Base-by-base conservation (phyloP, 768 basidiomycete species). In the Glaciozyma antarctica region DNA sequence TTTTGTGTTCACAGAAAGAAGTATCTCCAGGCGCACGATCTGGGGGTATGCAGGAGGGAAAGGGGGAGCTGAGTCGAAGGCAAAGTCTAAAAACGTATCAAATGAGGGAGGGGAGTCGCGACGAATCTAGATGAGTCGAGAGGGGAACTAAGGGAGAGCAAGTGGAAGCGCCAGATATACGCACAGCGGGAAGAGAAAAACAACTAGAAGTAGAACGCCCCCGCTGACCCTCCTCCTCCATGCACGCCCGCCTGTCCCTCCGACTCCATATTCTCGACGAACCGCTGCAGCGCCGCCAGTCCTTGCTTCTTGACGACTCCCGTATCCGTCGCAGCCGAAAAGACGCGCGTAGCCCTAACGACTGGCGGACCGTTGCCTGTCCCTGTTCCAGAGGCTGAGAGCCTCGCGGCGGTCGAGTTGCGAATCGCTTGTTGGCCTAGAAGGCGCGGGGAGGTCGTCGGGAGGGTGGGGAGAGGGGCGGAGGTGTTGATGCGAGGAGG, bases 291-390 rank as follows among this genome's bases (percentile, higher is more conserved):
- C 34, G 73, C 70, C 4, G 69, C 70, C 19, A 74, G 61, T 0
- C 73, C 72, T 43, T 72, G 66, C 64, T 71, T 60, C 62, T 70
- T 69, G 63, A 74, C 64, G 32, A 60, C 41, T 21, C 61, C 60
- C n/a, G 71, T 72, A 58, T 71, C 72, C 19, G 73, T 74, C 22
- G 63, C 62, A 17, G 72, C 70, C 16, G 66, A 43, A 65, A 74
- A 74, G 24, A 73, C 72, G 15, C 73, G 51, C 43, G 70, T 66
- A 17, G 72, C 70, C 38, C 65, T 58, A n/a, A 71, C 62, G 59
- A 68, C 52, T 1, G 66, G 66, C 32, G 69, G 69, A 8, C 62
- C 69, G 26, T 59, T 32, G 45, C 61, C 65, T 17, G 30, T 34
- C 0, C 69, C 69, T 0, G 63, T 26, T 0, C 69, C 69, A 13